Evolutionary conservation across 169 alveolate species (phyloP).

Genomic region (Plasmodium gaboni): DNA sequence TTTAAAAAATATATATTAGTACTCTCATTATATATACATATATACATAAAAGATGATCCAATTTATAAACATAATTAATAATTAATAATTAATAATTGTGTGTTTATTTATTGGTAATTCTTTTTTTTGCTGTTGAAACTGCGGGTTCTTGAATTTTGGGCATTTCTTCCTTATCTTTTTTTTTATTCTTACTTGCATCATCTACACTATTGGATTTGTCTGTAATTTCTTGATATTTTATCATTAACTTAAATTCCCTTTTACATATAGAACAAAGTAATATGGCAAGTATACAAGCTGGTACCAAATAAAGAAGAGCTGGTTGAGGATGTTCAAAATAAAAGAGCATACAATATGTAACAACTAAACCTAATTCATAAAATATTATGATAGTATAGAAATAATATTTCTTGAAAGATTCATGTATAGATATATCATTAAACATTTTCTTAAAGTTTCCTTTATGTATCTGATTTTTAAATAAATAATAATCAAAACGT

Average conservation of each 20-base stretch:
- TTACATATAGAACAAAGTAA: slow-evolving; percentile 73
- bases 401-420: slow-evolving; percentile 66
- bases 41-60: too few relatives aligned
- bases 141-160: slow-evolving; percentile 32
- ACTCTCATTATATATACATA: not conserved
- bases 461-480: slow-evolving; percentile 49
- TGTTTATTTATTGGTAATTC: slow-evolving; percentile 17
- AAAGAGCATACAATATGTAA: slow-evolving; percentile 90
- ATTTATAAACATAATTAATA: too few relatives aligned
- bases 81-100: not conserved
- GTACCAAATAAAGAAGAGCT: slow-evolving; percentile 93
- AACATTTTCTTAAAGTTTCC: slow-evolving; percentile 75
- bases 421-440: slow-evolving; percentile 65
- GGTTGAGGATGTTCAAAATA: slow-evolving; percentile 92
- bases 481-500: slow-evolving; percentile 88
- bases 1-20: not conserved
- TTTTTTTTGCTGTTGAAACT: slow-evolving; percentile 34
- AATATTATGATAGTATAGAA: slow-evolving; percentile 82
- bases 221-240: slow-evolving; percentile 73
- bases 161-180: slow-evolving; percentile 26
- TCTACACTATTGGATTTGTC: slow-evolving; percentile 15
- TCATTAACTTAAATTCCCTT: slow-evolving; percentile 66
- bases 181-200: slow-evolving; percentile 38
- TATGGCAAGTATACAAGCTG: slow-evolving; percentile 87
- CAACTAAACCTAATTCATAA: slow-evolving; percentile 89